Evolutionary conservation across 371 early-diverging fungal genomes (phyloP), one percentile per base, ranked within the genome.

Genomic region (Mucor circinelloides): DNA sequence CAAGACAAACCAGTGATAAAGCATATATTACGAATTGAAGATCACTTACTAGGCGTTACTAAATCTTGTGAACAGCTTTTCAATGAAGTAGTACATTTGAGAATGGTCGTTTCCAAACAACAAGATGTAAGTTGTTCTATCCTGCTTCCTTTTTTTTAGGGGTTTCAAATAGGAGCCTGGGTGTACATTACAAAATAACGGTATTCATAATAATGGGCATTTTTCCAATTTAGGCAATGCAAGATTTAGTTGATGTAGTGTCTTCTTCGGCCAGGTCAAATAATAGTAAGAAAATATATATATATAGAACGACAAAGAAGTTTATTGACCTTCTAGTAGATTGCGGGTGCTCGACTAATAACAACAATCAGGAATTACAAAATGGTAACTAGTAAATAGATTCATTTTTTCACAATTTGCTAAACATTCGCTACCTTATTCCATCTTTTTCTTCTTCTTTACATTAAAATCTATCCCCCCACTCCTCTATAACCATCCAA

Each of bases 101-200:
- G 74, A 44, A 48, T 63, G 56, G 62, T 72, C 2, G 64, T 74
- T 19, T 71, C 72, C n/a, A 72, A 72, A n/a, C 77, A 77, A 48
- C 77, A 77, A 60, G 66, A 71, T 57, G 77, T 77, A 69, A 66
- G 68, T 63, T n/a, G n/a, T 30, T 55, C 36, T 36, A 13, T 36
- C 13, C 36, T 36, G n/a, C n/a, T 57, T 58, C 12, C 17, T 38
- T 23, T 42, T 40, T 23, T 15, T 42, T 44, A 44, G 44, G 44
- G 40, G 25, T 60, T 50, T 34, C 19, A 17, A 44, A 50, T 52
- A 40, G n/a, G 23, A n/a, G 44, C 6, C 19, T 17, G n/a, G 44
- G 19, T 32, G 31, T 25, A 44, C 44, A 44, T 44, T n/a, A 6
- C 19, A 13, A 44, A 44, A 6, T 44, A 6, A 19, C 36, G 44